phyloP scores from a whole-genome alignment of 2,329 filamentous ascomycete species.

The Penicillium hesseltinei region DNA sequence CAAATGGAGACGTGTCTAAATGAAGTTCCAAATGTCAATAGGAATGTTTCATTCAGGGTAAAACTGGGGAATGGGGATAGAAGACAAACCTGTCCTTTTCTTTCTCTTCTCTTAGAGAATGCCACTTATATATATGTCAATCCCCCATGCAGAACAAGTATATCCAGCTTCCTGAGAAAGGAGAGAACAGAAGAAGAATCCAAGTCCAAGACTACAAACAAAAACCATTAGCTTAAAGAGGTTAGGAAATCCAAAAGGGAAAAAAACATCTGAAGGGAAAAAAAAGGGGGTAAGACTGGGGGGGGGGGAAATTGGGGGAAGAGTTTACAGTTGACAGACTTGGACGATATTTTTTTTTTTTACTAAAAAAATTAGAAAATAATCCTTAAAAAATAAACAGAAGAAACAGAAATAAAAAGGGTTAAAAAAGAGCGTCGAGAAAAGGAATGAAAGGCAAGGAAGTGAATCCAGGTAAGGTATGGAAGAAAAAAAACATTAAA shows the following conservation, averaged over 20 bases:
- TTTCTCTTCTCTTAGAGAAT: slow-evolving; percentile 12
- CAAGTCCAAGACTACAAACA: slow-evolving; percentile 18
- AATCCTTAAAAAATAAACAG: slow-evolving; percentile 4
- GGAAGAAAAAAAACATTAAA: slow-evolving; percentile 21
- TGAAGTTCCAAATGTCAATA: slow-evolving; percentile 27
- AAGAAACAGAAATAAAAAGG: slow-evolving; percentile 29
- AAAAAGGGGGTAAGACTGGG: slow-evolving; percentile 20
- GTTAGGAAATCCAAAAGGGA: slow-evolving; percentile 18
- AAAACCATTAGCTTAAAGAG: slow-evolving; percentile 24
- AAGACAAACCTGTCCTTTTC: slow-evolving; percentile 16
- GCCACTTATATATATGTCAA: slow-evolving; percentile 19
- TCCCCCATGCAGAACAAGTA: slow-evolving; percentile 3
- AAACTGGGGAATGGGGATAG: slow-evolving; percentile 13
- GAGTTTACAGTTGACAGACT: slow-evolving; percentile 4
- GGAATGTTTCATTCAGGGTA: slow-evolving; percentile 30
- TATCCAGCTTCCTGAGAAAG: slow-evolving; percentile 6
- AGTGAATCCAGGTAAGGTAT: slow-evolving; percentile 24
- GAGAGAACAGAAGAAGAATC: slow-evolving; percentile 8
- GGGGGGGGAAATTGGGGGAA: slow-evolving; percentile 17
- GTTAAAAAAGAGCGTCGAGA: slow-evolving; percentile 27
- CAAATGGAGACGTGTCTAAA: slow-evolving; percentile 34
- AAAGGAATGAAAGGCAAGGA: slow-evolving; percentile 32
- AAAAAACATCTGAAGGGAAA: slow-evolving; percentile 9
- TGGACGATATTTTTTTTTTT: background rate
- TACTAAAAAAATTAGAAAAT: slow-evolving; percentile 1